phyloP scores from a whole-genome alignment of 2,329 filamentous ascomycete species.

The Fusarium pseudograminearum region DNA sequence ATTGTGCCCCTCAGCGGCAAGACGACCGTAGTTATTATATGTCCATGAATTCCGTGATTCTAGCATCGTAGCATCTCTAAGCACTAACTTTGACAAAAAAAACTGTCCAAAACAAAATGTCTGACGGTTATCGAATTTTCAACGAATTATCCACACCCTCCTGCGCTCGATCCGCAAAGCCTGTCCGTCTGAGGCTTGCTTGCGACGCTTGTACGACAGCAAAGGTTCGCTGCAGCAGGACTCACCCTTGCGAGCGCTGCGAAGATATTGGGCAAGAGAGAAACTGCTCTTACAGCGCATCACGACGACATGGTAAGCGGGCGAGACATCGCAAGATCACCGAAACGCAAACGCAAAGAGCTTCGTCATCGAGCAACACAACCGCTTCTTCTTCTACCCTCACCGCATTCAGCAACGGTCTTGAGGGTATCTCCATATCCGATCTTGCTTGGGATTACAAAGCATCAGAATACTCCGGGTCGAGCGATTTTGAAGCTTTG shows the following conservation, averaged over 20 bases:
- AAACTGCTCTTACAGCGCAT: constrained; percentile 31
- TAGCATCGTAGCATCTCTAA: neutral
- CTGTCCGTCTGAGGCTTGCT: constrained; percentile 31
- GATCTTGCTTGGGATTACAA: constrained; percentile 16
- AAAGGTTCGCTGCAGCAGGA: constrained; percentile 37
- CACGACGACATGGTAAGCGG: constrained; percentile 24
- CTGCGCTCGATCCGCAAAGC: constrained; percentile 13
- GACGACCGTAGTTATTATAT: constrained; percentile 14
- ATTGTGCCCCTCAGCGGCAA: neutral
- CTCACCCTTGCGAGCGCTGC: constrained; percentile 35
- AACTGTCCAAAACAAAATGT: neutral
- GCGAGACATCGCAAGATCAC: constrained; percentile 20
- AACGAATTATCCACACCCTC: neutral
- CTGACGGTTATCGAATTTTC: constrained; percentile 14
- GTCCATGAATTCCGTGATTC: neutral
- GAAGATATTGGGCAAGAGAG: constrained; percentile 26
- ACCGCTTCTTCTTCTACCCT: neutral
- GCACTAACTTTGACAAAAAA: neutral
- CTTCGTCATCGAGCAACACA: constrained; percentile 13
- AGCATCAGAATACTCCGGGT: neutral
- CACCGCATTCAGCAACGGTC: neutral
- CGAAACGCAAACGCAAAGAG: neutral
- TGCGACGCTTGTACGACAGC: constrained; percentile 37
- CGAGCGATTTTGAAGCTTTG: neutral
- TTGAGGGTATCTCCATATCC: constrained; percentile 3